Conservation (phyloP, 2,329 filamentous ascomycete genomes). For the Claviceps spartinae region DNA sequence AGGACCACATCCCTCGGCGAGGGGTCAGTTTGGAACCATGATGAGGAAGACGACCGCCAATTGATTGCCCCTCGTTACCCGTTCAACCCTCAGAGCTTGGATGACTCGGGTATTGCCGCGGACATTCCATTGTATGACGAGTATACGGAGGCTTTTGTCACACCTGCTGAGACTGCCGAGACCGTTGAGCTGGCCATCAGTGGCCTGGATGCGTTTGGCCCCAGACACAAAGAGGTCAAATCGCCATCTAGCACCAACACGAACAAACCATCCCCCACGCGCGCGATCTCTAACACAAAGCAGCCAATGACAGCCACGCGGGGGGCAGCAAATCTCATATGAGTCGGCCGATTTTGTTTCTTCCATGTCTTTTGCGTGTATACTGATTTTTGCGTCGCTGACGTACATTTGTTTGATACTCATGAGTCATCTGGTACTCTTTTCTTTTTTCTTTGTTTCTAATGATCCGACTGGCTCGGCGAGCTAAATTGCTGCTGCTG, state of each 20-base stretch:
- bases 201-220: constrained; percentile 27
- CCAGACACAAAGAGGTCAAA: constrained; percentile 23
- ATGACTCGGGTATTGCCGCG: constrained; percentile 24
- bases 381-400: too few relatives aligned
- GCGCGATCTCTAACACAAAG: constrained; percentile 37
- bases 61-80: not conserved
- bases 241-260: constrained; percentile 44
- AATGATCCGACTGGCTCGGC: not conserved
- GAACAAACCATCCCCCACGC: constrained; percentile 50
- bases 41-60: constrained; percentile 22
- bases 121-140: constrained; percentile 27
- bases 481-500: not conserved
- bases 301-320: constrained; percentile 12
- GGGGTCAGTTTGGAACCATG: constrained; percentile 29
- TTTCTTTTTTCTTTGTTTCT: not conserved
- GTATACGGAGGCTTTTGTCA: constrained; percentile 36
- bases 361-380: not conserved
- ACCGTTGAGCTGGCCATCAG: constrained; percentile 32
- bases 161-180: constrained; percentile 35
- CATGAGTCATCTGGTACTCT: not conserved
- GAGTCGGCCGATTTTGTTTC: not conserved
- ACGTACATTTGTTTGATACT: not conserved
- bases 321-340: constrained; percentile 14
- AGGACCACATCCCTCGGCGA: constrained; percentile 19
- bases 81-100: constrained; percentile 7